Evolutionary conservation across 345 rosid genomes (phyloP), one percentile per base, ranked within the genome.

Genomic region (Odontarrhena argentea): DNA sequence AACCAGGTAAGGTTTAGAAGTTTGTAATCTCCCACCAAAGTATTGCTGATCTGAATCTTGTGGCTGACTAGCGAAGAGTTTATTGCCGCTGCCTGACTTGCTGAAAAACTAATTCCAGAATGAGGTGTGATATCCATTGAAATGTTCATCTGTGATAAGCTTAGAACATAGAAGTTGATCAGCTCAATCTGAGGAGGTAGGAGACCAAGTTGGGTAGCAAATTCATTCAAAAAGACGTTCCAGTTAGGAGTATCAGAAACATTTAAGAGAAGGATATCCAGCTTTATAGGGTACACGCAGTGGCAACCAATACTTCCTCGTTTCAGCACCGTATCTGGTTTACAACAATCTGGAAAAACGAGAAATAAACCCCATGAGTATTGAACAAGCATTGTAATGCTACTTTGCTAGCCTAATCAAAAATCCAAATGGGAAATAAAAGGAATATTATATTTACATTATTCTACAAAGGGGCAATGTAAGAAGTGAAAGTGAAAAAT

Each of bases 201-300:
- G 83, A 94, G 80, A 66, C 79, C 83, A 68, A 94, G 99, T 79
- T 94, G 91, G 48, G 78, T 59, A 55, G 99, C 92, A 67, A 94
- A 79, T 67, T 88, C 84, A 55, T 67, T 81, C 42, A 91, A 71
- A 73, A 94, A 94, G 60, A 62, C 3, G 61, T 53, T 77, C 97
- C 89, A 75, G 71, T 84, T 76, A n/a, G 91, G 84, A 78, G 80
- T 87, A 72, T 83, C 86, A 5, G 99, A 91, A 65, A 94, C 87
- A 71, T 94, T 94, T 79, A 83, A 60, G 48, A 94, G 99, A 68
- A 87, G 82, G 79, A 94, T 92, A 65, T 91, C 99, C 56, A 94
- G 85, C 85, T 88, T 91, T 76, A 94, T 87, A n/a, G 99, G 99
- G 82, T 94, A 91, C 47, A 86, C 99, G 46, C 99, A 94, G 70